A percentile compares a stretch with the other conserved stretches of the same genome.
phyloP scores from a whole-genome alignment of 2,329 filamentous ascomycete genomes.

The Cryphonectria japonica region DNA sequence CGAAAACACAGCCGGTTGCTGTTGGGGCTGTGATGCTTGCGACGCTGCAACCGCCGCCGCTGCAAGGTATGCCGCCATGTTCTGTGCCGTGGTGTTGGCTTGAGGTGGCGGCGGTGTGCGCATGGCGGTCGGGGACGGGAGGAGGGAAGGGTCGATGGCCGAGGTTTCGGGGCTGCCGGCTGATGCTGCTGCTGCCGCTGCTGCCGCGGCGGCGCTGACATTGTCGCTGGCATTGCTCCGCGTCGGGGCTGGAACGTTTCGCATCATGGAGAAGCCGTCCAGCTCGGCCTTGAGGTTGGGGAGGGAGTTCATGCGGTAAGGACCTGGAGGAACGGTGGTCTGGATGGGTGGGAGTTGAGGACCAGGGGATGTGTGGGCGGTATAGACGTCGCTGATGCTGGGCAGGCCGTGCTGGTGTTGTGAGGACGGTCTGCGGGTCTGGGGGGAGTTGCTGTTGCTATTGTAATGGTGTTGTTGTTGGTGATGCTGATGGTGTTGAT shows the following conservation, averaged over 20 bases:
- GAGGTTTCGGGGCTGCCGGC: constrained; percentile 35
- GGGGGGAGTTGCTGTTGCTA: constrained; percentile 18
- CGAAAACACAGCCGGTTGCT: constrained; percentile 34
- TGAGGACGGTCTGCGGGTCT: constrained; percentile 25
- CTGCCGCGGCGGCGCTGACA: constrained; percentile 37
- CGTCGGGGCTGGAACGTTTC: constrained; percentile 45
- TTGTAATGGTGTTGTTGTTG: neutral
- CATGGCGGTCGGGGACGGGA: constrained; percentile 49
- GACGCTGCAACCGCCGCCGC: constrained; percentile 33
- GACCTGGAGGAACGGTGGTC: constrained; percentile 25
- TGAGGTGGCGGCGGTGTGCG: constrained; percentile 35
- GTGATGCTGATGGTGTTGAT: constrained; percentile 22
- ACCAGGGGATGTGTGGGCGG: constrained; percentile 48
- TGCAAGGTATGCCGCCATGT: constrained; percentile 21
- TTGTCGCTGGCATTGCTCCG: constrained; percentile 42
- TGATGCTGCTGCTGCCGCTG: neutral
- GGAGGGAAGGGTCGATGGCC: constrained; percentile 48
- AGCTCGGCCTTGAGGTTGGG: constrained; percentile 43
- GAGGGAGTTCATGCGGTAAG: constrained; percentile 36
- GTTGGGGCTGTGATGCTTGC: constrained; percentile 38
- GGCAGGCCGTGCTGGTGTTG: constrained; percentile 17
- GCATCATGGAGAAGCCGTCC: constrained; percentile 45
- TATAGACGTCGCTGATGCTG: constrained; percentile 33
- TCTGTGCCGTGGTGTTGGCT: constrained; percentile 31
- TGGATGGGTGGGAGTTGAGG: constrained; percentile 44